phyloP scores from a whole-genome alignment of 768 basidiomycete genomes.

The Dendrothele bispora region DNA sequence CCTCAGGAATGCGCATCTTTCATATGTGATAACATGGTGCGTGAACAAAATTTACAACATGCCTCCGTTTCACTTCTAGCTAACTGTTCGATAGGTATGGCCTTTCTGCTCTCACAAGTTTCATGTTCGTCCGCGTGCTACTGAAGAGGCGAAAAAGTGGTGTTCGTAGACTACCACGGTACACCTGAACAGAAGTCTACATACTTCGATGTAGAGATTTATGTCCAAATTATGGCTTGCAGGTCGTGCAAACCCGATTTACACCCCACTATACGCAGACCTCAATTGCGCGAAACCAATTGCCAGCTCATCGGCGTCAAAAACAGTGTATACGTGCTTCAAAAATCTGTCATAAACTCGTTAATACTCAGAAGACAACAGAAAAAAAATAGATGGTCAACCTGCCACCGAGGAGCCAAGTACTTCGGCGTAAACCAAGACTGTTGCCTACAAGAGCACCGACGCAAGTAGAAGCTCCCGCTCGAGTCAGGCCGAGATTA shows the following conservation, averaged over 20 bases:
- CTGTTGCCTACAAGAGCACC: constrained; percentile 53
- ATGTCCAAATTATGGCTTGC: background rate
- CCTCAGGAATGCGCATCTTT: constrained; percentile 89
- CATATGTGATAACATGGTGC: constrained; percentile 95
- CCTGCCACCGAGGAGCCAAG: constrained; percentile 36
- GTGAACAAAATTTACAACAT: constrained; percentile 14
- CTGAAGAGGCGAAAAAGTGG: constrained; percentile 50
- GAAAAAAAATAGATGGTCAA: constrained; percentile 9
- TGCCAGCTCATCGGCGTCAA: constrained; percentile 32
- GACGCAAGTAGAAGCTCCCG: constrained; percentile 44
- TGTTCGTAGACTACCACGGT: constrained; percentile 60
- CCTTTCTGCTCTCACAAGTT: constrained; percentile 78
- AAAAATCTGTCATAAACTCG: constrained; percentile 21
- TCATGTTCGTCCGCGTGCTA: constrained; percentile 77
- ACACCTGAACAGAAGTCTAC: too few relatives aligned
- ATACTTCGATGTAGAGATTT: background rate
- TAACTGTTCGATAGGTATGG: constrained; percentile 65
- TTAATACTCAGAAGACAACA: background rate
- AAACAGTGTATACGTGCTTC: constrained; percentile 43
- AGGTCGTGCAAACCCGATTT: too few relatives aligned
- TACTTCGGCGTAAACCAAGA: constrained; percentile 15
- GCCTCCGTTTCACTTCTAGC: background rate
- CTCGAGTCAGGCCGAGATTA: constrained; percentile 37
- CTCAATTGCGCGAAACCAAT: constrained; percentile 35
- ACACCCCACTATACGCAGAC: too few relatives aligned